These are phyloP conservation scores for Dryas octopetala DNA, from an alignment of 306 rosid genomes.

Conservation along the genomic window DNA sequence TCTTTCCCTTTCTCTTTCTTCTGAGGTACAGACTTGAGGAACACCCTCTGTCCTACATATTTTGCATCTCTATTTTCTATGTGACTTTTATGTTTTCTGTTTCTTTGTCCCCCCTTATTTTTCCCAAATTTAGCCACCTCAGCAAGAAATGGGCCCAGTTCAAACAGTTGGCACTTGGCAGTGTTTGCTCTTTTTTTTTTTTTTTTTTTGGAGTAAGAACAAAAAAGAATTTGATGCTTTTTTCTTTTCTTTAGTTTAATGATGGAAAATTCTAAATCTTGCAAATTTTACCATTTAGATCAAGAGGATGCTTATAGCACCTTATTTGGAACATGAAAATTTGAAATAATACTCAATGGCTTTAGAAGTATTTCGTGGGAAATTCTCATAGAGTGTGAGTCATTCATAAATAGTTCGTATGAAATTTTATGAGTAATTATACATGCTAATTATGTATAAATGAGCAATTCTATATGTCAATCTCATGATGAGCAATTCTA, in stretches of 20 bases:
- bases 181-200: not conserved
- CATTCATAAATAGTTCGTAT: no score
- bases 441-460: no score
- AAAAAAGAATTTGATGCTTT: not conserved
- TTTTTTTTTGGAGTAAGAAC: not conserved
- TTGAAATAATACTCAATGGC: no score
- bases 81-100: conserved; percentile 14
- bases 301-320: no score
- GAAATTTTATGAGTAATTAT: no score
- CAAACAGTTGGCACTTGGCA: not conserved
- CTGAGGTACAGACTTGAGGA: not conserved
- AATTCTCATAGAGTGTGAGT: no score
- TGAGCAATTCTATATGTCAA: no score
- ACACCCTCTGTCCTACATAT: conserved; percentile 6
- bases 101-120: not conserved
- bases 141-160: conserved; percentile 3
- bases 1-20: not conserved
- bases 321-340: no score
- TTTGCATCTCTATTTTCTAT: not conserved
- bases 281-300: no score
- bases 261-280: not conserved
- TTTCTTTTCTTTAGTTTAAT: not conserved
- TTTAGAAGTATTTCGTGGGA: no score
- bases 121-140: conserved; percentile 28
- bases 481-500: no score